Percentiles rank a stretch among this genome's conserved stretches.
Evolutionary conservation across 768 basidiomycete species (phyloP).

Genomic region (Leccinellum rugosiceps): DNA sequence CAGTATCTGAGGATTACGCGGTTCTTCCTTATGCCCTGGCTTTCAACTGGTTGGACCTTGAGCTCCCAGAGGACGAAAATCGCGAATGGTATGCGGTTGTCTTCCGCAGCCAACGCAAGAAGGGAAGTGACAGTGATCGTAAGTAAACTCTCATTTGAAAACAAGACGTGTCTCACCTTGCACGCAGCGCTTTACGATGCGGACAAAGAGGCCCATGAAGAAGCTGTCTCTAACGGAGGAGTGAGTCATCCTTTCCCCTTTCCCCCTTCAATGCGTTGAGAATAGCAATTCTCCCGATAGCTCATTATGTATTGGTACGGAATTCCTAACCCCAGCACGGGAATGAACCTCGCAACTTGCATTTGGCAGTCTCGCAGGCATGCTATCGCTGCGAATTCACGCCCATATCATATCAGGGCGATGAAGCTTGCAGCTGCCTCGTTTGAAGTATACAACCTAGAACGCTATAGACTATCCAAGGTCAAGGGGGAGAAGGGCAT

Average conservation of each 20-base stretch:
- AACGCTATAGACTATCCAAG: conserved; percentile 75
- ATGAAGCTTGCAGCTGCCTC: conserved; percentile 75
- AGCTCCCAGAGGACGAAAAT: conserved; percentile 65
- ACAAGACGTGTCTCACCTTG: conserved; percentile 2
- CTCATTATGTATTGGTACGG: conserved; percentile 96
- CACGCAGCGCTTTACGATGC: conserved; percentile 77
- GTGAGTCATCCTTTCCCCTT: conserved; percentile 40
- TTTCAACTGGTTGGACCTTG: conserved; percentile 85
- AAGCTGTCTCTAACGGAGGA: conserved; percentile 85
- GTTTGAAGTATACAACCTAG: conserved; percentile 77
- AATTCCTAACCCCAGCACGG: conserved; percentile 66
- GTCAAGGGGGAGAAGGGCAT: conserved; percentile 54
- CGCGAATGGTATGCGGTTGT: conserved; percentile 92
- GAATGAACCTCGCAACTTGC: conserved; percentile 91
- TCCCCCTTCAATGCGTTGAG: conserved; percentile 4
- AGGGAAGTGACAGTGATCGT: conserved; percentile 69
- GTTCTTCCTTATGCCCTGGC: conserved; percentile 60
- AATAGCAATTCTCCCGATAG: conserved; percentile 30
- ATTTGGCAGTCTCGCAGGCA: conserved; percentile 91
- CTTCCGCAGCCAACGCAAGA: conserved; percentile 76
- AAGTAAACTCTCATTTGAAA: conserved; percentile 18
- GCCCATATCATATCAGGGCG: conserved; percentile 78
- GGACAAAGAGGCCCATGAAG: conserved; percentile 86
- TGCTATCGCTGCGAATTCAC: conserved; percentile 74
- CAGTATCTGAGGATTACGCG: conserved; percentile 60